Conservation (phyloP, 164 flowering plant genomes). For the Tetracentron sinense region DNA sequence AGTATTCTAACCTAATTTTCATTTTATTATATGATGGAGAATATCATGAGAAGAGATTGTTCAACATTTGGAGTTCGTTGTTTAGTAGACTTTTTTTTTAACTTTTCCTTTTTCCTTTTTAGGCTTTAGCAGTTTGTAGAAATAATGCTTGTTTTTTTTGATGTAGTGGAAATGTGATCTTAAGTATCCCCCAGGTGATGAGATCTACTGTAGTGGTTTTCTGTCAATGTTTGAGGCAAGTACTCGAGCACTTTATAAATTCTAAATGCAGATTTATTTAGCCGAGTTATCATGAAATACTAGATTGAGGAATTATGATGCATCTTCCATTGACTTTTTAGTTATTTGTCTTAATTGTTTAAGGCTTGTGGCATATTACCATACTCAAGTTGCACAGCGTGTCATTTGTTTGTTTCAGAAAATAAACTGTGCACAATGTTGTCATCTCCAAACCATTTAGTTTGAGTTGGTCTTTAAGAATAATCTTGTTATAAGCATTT, state of each 20-base stretch:
- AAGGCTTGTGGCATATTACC: background rate
- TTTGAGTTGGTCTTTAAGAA: background rate
- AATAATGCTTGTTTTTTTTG: background rate
- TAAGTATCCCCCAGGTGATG: slow-evolving; percentile 99
- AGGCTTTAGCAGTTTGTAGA: no score
- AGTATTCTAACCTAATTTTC: no score
- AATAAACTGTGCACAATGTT: background rate
- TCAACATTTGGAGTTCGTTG: no score
- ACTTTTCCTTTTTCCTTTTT: no score
- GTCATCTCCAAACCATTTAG: no score
- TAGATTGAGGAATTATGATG: background rate
- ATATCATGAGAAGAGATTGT: no score
- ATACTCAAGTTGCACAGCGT: background rate
- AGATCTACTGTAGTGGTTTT: slow-evolving; percentile 88
- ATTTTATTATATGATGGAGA: no score
- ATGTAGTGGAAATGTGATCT: slow-evolving; percentile 92
- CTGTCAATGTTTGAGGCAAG: slow-evolving; percentile 97
- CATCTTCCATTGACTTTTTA: background rate
- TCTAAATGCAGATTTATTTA: background rate
- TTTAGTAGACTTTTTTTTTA: no score
- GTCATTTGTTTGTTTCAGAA: background rate
- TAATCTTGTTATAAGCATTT: no score
- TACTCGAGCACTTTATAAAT: background rate
- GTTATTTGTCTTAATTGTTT: background rate
- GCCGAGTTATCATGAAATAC: background rate